Percentiles rank a stretch among this genome's conserved stretches.
Evolutionary conservation across 495 filamentous ascomycete genomes (phyloP).

Genomic region (Neurospora terricola): DNA sequence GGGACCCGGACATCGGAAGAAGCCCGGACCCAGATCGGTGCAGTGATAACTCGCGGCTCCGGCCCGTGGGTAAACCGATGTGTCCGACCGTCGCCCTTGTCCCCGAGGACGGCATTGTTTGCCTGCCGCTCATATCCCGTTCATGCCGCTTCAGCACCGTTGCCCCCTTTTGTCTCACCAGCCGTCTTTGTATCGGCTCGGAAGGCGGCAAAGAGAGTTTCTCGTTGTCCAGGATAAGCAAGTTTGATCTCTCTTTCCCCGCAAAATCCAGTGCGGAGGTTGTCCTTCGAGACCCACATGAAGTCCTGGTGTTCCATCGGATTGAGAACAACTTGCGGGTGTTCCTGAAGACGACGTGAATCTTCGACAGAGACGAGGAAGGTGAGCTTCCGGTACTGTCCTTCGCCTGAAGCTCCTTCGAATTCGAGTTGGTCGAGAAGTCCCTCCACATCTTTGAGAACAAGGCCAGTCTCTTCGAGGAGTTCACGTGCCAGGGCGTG

Average conservation of each 20-base stretch:
- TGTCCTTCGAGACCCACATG: conserved; percentile 28
- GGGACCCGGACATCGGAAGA: neutral
- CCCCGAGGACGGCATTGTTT: neutral
- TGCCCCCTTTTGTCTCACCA: neutral
- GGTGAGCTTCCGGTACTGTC: conserved; percentile 22
- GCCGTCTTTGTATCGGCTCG: neutral
- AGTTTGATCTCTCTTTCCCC: conserved; percentile 20
- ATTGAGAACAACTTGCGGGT: conserved; percentile 19
- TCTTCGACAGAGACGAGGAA: conserved; percentile 21
- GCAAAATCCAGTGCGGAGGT: conserved; percentile 14
- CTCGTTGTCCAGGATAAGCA: conserved; percentile 19
- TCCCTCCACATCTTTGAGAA: conserved; percentile 15
- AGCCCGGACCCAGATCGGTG: neutral
- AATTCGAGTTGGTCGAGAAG: conserved; percentile 19
- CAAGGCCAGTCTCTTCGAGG: conserved; percentile 41
- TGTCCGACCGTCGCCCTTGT: neutral
- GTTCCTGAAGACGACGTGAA: neutral
- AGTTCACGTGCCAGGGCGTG: conserved; percentile 37
- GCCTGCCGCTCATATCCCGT: neutral
- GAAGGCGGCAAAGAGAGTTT: conserved; percentile 18
- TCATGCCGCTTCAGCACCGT: neutral
- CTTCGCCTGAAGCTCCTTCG: conserved; percentile 4
- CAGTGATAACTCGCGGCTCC: neutral
- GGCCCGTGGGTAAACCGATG: neutral
- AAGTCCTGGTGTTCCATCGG: conserved; percentile 27